These are phyloP conservation scores for Spongospora subterranea DNA, from an alignment of 208 protist genomes.

Conservation along the genomic window DNA sequence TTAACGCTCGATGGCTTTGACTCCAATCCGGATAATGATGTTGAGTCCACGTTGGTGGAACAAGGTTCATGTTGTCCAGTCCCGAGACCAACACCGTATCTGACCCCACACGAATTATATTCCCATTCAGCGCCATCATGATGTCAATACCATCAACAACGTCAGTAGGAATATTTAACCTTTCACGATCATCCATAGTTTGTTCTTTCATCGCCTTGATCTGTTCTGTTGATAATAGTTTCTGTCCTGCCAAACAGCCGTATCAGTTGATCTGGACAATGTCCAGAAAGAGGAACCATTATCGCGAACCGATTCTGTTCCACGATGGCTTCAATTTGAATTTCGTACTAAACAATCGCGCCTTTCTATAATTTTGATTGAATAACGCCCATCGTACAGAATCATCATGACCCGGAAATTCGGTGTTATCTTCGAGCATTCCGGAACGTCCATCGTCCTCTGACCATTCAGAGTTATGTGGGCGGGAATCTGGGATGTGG, in stretches of 20 bases:
- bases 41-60: neutral
- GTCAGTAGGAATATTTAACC: neutral
- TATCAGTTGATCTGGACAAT: neutral
- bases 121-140: neutral
- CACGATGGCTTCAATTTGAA: neutral
- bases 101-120: neutral
- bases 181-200: neutral
- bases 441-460: neutral
- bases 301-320: neutral
- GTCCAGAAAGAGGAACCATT: too few relatives aligned
- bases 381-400: neutral
- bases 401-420: neutral
- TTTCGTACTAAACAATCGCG: neutral
- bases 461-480: neutral
- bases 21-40: neutral
- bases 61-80: neutral
- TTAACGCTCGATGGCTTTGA: neutral
- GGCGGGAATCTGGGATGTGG: neutral
- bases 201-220: neutral
- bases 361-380: neutral
- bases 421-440: neutral
- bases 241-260: neutral
- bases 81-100: neutral
- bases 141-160: neutral
- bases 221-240: neutral